Evolutionary conservation across 2,329 filamentous ascomycete species (phyloP).

Genomic region (Hypoxylon sp.): DNA sequence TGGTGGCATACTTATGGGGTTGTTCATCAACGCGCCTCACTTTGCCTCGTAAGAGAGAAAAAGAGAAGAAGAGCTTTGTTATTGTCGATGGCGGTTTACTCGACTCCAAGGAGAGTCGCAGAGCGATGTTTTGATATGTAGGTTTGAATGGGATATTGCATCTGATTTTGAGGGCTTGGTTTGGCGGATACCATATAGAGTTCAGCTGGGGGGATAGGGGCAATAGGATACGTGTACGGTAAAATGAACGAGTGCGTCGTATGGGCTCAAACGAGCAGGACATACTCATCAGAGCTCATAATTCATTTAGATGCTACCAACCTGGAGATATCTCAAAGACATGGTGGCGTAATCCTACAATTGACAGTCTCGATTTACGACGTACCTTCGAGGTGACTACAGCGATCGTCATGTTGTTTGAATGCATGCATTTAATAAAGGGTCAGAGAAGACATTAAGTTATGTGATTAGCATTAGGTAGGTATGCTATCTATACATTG

Average conservation of each 20-base stretch:
- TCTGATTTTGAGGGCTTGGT: constrained; percentile 9
- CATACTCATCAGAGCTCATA: neutral
- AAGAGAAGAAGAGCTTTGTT: neutral
- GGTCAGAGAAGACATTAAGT: too few relatives aligned
- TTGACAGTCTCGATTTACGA: neutral
- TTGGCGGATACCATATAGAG: constrained; percentile 26
- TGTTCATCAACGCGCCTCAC: constrained; percentile 71
- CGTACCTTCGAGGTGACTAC: neutral
- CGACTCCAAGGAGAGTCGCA: neutral
- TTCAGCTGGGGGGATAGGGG: neutral
- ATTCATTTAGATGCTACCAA: neutral
- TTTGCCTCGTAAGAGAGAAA: constrained; percentile 53
- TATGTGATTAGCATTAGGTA: too few relatives aligned
- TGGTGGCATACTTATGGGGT: constrained; percentile 66
- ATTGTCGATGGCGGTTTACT: neutral
- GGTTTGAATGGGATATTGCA: constrained; percentile 2
- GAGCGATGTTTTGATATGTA: neutral
- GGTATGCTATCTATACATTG: too few relatives aligned
- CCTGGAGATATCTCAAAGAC: neutral
- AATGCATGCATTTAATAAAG: neutral
- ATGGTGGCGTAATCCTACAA: neutral
- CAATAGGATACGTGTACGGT: neutral
- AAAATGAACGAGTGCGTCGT: neutral
- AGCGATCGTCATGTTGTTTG: neutral
- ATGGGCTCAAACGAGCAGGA: neutral